These are phyloP conservation scores for Nasturtium officinale DNA, from an alignment of 345 rosid genomes.

Conservation along the genomic window DNA sequence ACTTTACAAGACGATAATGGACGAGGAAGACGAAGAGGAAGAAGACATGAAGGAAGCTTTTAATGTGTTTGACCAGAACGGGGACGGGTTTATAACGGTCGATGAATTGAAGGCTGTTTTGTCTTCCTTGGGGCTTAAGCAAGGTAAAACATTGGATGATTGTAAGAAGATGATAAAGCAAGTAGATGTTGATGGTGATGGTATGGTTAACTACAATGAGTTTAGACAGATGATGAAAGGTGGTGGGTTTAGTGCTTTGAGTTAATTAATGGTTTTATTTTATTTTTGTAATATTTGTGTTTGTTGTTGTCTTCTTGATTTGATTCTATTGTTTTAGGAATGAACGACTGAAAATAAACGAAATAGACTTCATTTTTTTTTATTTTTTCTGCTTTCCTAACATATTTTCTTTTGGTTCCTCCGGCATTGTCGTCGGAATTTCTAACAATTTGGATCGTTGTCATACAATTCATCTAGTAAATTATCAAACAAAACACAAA, in stretches of 20 bases:
- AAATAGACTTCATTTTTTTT: not conserved
- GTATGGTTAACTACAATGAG: slow-evolving; percentile 64
- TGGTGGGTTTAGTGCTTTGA: slow-evolving; percentile 45
- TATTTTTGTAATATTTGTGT: not conserved
- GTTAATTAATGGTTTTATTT: slow-evolving; percentile 34
- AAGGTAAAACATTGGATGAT: slow-evolving; percentile 70
- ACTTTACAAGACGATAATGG: slow-evolving; percentile 62
- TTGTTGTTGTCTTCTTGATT: not conserved
- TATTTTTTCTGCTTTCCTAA: not conserved
- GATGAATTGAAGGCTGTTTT: slow-evolving; percentile 76
- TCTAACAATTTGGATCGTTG: slow-evolving; percentile 6
- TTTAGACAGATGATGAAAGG: slow-evolving; percentile 67
- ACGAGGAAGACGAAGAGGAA: slow-evolving; percentile 59
- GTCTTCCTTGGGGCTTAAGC: slow-evolving; percentile 72
- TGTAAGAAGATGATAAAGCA: slow-evolving; percentile 76
- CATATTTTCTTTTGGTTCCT: slow-evolving; percentile 2
- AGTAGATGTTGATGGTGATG: slow-evolving; percentile 91
- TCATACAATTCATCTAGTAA: too few species aligned
- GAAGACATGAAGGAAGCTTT: slow-evolving; percentile 85
- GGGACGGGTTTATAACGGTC: slow-evolving; percentile 82
- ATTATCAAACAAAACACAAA: too few species aligned
- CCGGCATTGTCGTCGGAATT: not conserved
- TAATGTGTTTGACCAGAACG: slow-evolving; percentile 81
- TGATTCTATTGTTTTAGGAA: slow-evolving; percentile 12
- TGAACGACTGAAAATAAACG: not conserved